phyloP scores from a whole-genome alignment of 129 eudicot genomes.

The Helianthus annuus region HanXRQr2.0-SUNRISE NC_035441.2:125163315-125163814 shows the following conservation, averaged over 20 bases:
- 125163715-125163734: constrained; percentile 66
- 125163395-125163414: too few species aligned
- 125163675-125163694: constrained; percentile 96
- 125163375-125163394: too few species aligned
- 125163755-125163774: not conserved
- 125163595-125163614: not conserved
- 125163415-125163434: too few species aligned
- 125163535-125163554: too few species aligned
- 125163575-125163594: constrained; percentile 1
- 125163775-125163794: constrained; percentile 8
- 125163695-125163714: constrained; percentile 87
- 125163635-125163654: constrained; percentile 68
- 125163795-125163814: constrained; percentile 6
- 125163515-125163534: too few species aligned
- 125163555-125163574: constrained; percentile 14
- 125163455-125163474: too few species aligned
- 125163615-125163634: constrained; percentile 4
- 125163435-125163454: too few species aligned
- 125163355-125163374: too few species aligned
- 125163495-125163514: too few species aligned
- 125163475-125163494: too few species aligned
- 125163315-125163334: too few species aligned
- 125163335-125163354: too few species aligned
- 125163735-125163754: not conserved
- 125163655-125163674: constrained; percentile 94